These are phyloP conservation scores for Fragilariopsis cylindrus DNA, from an alignment of 108 stramenopile species.

Conservation along the genomic window DNA sequence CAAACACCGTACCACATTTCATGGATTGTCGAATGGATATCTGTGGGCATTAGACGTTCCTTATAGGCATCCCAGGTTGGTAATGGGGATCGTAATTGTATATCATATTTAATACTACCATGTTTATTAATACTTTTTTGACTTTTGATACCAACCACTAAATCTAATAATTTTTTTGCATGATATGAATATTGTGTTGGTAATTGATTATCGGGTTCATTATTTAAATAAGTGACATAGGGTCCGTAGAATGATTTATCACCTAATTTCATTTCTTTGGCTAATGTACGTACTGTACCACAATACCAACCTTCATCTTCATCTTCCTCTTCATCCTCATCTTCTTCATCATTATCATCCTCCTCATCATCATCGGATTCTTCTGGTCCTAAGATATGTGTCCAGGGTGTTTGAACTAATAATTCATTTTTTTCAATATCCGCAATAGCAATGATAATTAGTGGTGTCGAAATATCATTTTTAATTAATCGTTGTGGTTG, in stretches of 20 bases:
- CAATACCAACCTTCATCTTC: constrained; percentile 25
- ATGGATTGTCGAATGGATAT: background rate
- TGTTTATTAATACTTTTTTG: too few species aligned
- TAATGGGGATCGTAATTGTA: background rate
- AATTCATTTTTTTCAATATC: constrained; percentile 27
- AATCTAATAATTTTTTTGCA: constrained; percentile 29
- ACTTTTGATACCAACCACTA: constrained; percentile 18
- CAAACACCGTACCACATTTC: constrained; percentile 23
- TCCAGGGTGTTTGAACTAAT: constrained; percentile 32
- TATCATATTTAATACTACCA: too few species aligned
- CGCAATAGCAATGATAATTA: constrained; percentile 39
- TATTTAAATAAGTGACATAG: constrained; percentile 45
- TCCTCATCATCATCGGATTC: constrained; percentile 8
- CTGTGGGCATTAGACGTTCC: background rate
- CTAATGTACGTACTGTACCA: constrained; percentile 25
- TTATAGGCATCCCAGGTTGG: background rate
- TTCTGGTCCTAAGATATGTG: constrained; percentile 7
- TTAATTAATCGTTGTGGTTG: background rate
- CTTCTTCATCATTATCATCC: background rate
- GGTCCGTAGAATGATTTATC: constrained; percentile 40
- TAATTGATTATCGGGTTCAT: constrained; percentile 16
- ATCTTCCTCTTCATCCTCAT: background rate
- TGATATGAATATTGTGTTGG: constrained; percentile 34
- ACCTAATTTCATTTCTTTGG: constrained; percentile 34
- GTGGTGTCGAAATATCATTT: background rate